Evolutionary conservation across 768 basidiomycete genomes (phyloP), one percentile per base, ranked within the genome.

Genomic region (Boletellus ananas): DNA sequence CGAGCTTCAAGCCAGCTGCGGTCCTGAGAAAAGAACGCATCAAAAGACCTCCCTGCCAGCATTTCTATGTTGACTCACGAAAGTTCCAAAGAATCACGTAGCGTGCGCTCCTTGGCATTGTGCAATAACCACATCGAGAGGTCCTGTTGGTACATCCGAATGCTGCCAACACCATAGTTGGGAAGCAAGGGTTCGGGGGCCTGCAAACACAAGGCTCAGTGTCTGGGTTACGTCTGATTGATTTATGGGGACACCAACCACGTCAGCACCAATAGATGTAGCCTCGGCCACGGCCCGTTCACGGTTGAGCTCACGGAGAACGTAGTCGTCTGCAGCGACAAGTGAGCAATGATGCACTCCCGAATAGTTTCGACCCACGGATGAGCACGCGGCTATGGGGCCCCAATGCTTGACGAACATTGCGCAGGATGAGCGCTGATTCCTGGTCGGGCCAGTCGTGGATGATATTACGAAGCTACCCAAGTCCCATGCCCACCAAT

Each of bases 101-200:
- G 40, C 12, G 63, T 69, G 16, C 68, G 67, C 20, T 73, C 70
- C 55, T 61, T 62, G 17, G 60, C 64, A 42, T 72, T 70, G 46
- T 63, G 58, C 4, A 60, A 4, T 12, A 66, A 39, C 53, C 52
- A 58, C 69, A 71, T 71, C 2, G 50, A 46, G 41, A 71, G 2
- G 37, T 71, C 71, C 33, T 57, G 56, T 27, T 66, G 49, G 49
- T 72, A 65, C 49, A 62, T 49, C 1, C 61, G 60, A 17, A 62
- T 54, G 33, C 55, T 59, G 3, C 68, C 68, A 9, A 57, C 59
- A 14, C 71, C 70, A 44, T 62, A 70, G 57, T 68, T 72, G 4
- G 63, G 69, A 2, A 79, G 65, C 43, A 80, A 60, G 0, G 76
- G 71, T 38, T 63, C 58, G 25, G 70, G 70, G 2, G 71, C 70